phyloP scores from a whole-genome alignment of 805 yeast genomes.

The Ogataea ganodermae region DNA sequence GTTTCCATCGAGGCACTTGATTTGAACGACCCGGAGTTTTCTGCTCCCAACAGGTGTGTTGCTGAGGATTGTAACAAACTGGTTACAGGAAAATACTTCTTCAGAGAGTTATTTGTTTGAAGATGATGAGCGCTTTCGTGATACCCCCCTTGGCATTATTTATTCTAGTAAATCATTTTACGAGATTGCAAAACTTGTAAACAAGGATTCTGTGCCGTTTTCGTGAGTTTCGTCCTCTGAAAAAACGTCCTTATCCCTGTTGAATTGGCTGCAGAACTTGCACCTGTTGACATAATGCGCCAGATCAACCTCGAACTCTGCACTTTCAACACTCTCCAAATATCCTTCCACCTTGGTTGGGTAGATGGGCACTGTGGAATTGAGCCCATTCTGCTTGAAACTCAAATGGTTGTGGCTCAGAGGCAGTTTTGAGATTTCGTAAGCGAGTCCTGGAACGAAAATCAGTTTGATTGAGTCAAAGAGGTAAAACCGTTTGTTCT shows the following conservation, averaged over 20 bases:
- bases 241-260: slow-evolving; percentile 4
- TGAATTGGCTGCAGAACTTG: slow-evolving; percentile 18
- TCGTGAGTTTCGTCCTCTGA: slow-evolving; percentile 3
- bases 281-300: slow-evolving; percentile 26
- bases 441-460: slow-evolving; percentile 27
- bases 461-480: slow-evolving; percentile 35
- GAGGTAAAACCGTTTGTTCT: slow-evolving; percentile 28
- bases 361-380: slow-evolving; percentile 25
- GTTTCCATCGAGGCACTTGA: slow-evolving; percentile 28
- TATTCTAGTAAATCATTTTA: not conserved
- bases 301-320: slow-evolving; percentile 27
- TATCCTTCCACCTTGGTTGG: slow-evolving; percentile 16
- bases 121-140: too few relatives aligned
- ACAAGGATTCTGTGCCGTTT: slow-evolving; percentile 1
- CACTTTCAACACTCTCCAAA: slow-evolving; percentile 26
- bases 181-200: not conserved
- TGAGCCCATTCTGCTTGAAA: slow-evolving; percentile 19
- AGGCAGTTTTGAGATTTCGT: slow-evolving; percentile 25
- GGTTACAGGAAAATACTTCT: slow-evolving; percentile 49
- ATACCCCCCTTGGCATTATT: too few relatives aligned
- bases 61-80: slow-evolving; percentile 49
- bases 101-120: slow-evolving; percentile 55
- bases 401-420: slow-evolving; percentile 15
- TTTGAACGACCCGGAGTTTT: slow-evolving; percentile 43
- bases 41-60: slow-evolving; percentile 62